Conservation (phyloP, 768 basidiomycete genomes). For the Termitomyces sp. region DNA sequence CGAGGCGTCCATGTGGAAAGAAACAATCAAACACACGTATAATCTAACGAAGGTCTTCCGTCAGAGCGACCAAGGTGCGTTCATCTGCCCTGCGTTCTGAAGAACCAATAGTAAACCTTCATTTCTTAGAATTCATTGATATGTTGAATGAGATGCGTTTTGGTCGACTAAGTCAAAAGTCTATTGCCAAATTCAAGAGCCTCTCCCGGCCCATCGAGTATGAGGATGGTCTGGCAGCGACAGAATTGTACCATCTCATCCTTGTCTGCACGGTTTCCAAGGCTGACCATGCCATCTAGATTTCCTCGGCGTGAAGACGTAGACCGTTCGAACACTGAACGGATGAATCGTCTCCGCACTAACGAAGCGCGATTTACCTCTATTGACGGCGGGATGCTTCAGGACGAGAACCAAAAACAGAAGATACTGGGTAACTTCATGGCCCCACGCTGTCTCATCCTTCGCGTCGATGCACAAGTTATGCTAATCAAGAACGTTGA, state of each 20-base stretch:
- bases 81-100: neutral
- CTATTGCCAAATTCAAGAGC: constrained; percentile 65
- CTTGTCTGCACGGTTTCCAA: neutral
- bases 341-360: constrained; percentile 60
- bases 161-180: constrained; percentile 61
- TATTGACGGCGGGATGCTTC: constrained; percentile 58
- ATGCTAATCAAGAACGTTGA: constrained; percentile 97
- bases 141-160: constrained; percentile 99
- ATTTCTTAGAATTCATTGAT: constrained; percentile 71
- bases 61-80: constrained; percentile 84
- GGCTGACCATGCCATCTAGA: constrained; percentile 34
- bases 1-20: constrained; percentile 77
- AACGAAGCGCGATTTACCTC: constrained; percentile 53
- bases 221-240: constrained; percentile 80
- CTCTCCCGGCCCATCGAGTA: constrained; percentile 73
- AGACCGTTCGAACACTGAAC: constrained; percentile 71
- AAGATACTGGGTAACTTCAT: constrained; percentile 90
- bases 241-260: constrained; percentile 69
- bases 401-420: constrained; percentile 53
- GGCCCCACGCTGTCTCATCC: constrained; percentile 66
- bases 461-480: constrained; percentile 83
- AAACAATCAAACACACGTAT: constrained; percentile 75
- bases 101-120: neutral
- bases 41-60: constrained; percentile 96
- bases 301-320: constrained; percentile 94